A percentile compares a stretch with the other conserved stretches of the same genome.
Evolutionary conservation across 139 green algal species (phyloP).

Genomic region (Dunaliella sp.): DNA sequence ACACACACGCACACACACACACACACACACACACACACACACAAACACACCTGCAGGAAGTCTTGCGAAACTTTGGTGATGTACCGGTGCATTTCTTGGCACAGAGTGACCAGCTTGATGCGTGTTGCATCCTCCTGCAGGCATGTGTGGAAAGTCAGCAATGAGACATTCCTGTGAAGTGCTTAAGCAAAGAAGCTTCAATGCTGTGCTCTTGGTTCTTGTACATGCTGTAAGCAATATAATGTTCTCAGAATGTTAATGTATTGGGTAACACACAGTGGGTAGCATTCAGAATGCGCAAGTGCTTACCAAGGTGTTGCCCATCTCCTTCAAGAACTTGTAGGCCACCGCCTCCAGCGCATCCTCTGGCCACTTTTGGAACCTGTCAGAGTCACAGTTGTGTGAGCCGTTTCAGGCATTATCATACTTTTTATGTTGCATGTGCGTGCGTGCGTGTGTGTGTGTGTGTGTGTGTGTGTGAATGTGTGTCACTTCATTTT

Average conservation of each 20-base stretch:
- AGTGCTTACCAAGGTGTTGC: constrained; percentile 11
- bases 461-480: too few relatives aligned
- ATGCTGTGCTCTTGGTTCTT: too few relatives aligned
- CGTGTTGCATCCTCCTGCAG: constrained; percentile 42
- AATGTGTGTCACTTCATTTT: too few relatives aligned
- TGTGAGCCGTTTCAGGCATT: too few relatives aligned
- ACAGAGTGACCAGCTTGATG: constrained; percentile 52
- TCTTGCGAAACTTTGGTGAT: constrained; percentile 41
- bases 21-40: background rate
- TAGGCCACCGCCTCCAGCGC: constrained; percentile 68
- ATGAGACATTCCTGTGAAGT: background rate
- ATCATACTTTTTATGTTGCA: too few relatives aligned
- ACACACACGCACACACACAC: background rate
- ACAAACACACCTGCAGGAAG: constrained; percentile 36
- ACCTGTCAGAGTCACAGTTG: too few relatives aligned
- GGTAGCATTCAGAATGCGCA: too few relatives aligned
- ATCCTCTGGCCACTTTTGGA: constrained; percentile 59
- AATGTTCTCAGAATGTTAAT: too few relatives aligned
- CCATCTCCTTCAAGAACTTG: constrained; percentile 71
- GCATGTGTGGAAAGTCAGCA: background rate
- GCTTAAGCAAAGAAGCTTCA: background rate
- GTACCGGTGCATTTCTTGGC: constrained; percentile 48
- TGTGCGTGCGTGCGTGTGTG: too few relatives aligned
- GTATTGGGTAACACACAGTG: too few relatives aligned
- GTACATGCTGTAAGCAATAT: too few relatives aligned